Evolutionary conservation across 2,329 filamentous ascomycete genomes (phyloP).

Genomic region (Fusarium guadeloupense): DNA sequence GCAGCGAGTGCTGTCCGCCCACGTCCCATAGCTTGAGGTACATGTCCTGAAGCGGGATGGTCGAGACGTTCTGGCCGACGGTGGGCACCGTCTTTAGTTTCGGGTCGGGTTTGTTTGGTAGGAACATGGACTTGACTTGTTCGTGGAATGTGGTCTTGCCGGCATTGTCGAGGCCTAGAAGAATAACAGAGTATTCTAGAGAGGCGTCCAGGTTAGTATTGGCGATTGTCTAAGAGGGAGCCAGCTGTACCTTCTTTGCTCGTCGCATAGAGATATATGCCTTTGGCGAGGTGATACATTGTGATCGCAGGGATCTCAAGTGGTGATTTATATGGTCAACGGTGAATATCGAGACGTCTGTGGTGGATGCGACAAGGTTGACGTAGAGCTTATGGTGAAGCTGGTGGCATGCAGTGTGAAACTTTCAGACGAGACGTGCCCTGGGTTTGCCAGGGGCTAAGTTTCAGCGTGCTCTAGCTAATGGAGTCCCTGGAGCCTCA

Average conservation of each 20-base stretch:
- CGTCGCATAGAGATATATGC: slow-evolving; percentile 92
- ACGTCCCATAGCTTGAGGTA: slow-evolving; percentile 99
- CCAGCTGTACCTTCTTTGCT: slow-evolving; percentile 83
- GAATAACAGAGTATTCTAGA: slow-evolving; percentile 93
- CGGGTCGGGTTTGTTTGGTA: slow-evolving; percentile 67
- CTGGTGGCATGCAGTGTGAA: background rate
- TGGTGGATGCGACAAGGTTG: slow-evolving; percentile 4
- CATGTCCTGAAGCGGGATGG: slow-evolving; percentile 89
- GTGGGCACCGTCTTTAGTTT: slow-evolving; percentile 92
- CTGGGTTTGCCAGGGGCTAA: background rate
- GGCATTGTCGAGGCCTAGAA: slow-evolving; percentile 96
- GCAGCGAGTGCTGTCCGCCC: slow-evolving; percentile 88
- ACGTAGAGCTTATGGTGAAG: slow-evolving; percentile 1
- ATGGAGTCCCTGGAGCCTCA: slow-evolving; percentile 29
- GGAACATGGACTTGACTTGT: slow-evolving; percentile 91
- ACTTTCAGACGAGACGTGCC: background rate
- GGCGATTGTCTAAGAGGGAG: background rate
- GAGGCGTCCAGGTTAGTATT: slow-evolving; percentile 4
- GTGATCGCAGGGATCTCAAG: slow-evolving; percentile 4
- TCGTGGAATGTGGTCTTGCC: slow-evolving; percentile 98
- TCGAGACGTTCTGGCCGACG: slow-evolving; percentile 95
- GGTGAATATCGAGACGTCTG: background rate
- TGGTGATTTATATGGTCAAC: background rate
- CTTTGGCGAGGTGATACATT: slow-evolving; percentile 98
- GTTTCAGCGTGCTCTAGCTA: slow-evolving; percentile 24